These are phyloP conservation scores for Aristolochia contorta DNA, from an alignment of 164 flowering plant species.

Conservation along the genomic window DNA sequence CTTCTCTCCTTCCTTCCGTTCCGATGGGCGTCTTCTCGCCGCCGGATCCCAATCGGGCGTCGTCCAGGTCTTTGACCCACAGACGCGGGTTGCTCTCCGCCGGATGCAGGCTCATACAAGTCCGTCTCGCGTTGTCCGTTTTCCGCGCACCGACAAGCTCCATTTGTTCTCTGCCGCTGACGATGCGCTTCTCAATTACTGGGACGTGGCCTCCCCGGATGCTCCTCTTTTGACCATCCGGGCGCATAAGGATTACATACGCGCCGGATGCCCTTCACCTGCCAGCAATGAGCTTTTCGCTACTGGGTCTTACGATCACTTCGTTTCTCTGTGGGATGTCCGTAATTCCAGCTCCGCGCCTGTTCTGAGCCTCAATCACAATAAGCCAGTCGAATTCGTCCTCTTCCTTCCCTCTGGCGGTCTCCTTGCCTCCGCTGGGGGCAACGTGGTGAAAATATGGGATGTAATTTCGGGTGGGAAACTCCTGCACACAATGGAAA, in stretches of 20 bases:
- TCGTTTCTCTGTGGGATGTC: conserved; percentile 81
- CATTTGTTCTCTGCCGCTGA: conserved; percentile 84
- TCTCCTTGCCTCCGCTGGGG: conserved; percentile 76
- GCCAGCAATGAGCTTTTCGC: conserved; percentile 46
- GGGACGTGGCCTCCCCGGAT: conserved; percentile 69
- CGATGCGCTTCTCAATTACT: conserved; percentile 70
- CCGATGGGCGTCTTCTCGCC: conserved; percentile 78
- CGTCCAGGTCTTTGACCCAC: conserved; percentile 55
- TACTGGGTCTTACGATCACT: conserved; percentile 86
- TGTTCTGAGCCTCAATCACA: conserved; percentile 39
- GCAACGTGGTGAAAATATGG: conserved; percentile 82
- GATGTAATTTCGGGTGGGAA: conserved; percentile 87
- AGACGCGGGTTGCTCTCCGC: conserved; percentile 40
- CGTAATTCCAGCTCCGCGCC: conserved; percentile 25
- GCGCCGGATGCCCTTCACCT: conserved; percentile 74
- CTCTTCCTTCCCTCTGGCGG: conserved; percentile 79
- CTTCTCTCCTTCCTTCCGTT: conserved; percentile 57
- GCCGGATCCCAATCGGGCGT: conserved; percentile 64
- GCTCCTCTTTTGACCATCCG: conserved; percentile 23
- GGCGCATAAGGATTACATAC: conserved; percentile 83
- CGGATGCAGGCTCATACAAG: conserved; percentile 47
- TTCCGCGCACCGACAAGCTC: conserved; percentile 56
- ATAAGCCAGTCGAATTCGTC: conserved; percentile 71
- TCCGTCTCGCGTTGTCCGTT: conserved; percentile 49
- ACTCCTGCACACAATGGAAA: conserved; percentile 56